phyloP scores from a whole-genome alignment of 805 yeast genomes.

The Zygoascus biomembranicola region DNA sequence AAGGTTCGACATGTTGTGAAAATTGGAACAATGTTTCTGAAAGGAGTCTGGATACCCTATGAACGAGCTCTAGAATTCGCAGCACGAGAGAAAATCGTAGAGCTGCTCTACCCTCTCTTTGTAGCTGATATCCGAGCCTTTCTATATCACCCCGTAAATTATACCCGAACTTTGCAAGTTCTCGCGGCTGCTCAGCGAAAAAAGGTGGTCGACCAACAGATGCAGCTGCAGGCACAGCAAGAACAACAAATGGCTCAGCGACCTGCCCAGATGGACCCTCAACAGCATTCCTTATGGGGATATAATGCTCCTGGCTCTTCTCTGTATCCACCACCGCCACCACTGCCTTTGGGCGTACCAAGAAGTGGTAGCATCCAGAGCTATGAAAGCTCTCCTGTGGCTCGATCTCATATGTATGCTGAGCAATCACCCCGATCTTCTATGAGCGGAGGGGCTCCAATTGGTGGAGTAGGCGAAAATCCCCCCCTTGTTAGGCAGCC shows the following conservation, averaged over 20 bases:
- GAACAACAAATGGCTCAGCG: constrained; percentile 3
- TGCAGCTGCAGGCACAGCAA: constrained; percentile 8
- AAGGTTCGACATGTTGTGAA: constrained; percentile 74
- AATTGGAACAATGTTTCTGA: constrained; percentile 79
- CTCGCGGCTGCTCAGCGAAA: constrained; percentile 26
- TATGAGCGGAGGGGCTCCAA: not conserved
- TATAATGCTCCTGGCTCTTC: not conserved
- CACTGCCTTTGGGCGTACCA: not conserved
- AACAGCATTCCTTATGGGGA: not conserved
- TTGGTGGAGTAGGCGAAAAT: not conserved
- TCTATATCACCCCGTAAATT: constrained; percentile 28
- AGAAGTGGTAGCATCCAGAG: not conserved
- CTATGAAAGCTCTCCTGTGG: not conserved
- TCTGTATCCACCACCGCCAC: not conserved
- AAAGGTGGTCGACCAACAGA: constrained; percentile 18
- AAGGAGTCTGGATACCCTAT: constrained; percentile 88
- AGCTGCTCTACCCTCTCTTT: constrained; percentile 57
- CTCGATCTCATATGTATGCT: not conserved
- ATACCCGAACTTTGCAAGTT: constrained; percentile 27
- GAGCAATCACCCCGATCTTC: not conserved
- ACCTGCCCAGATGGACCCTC: constrained; percentile 3
- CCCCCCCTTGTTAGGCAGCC: not conserved
- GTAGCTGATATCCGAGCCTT: constrained; percentile 47
- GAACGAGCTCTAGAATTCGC: constrained; percentile 79
- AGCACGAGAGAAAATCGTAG: constrained; percentile 67